Evolutionary conservation across 1,284 basidiomycete genomes (phyloP), one percentile per base, ranked within the genome.

Genomic region (Trametes hirsuta): DNA sequence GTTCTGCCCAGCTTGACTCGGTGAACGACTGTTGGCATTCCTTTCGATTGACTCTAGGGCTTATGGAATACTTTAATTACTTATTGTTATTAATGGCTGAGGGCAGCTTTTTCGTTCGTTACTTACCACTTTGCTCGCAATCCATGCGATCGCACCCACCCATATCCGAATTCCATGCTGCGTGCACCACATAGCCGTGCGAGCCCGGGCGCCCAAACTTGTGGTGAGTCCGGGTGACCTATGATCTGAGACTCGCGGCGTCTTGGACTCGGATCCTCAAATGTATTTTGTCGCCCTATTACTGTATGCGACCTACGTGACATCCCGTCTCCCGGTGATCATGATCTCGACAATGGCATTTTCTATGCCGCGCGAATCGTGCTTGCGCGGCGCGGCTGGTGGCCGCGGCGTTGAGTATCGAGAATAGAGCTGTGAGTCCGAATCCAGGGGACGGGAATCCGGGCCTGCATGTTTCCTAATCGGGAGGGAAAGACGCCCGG

Each of bases 1-100:
- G 34, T 24, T 9, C 24, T 14, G 25, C 6, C 6, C 11, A 62
- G 61, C 54, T 47, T 62, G 49, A 14, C 18, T 14, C 21, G 24
- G 3, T 64, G 24, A 59, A 36, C 47, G 49, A 42, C 45, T 35
- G 24, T 15, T 57, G 52, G 41, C 58, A 53, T 37, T 58, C 47
- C 58, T 55, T 62, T 58, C 55, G 39, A 55, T 55, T n/a, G 52
- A 58, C 60, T 62, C 52, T 53, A n/a, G 63, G 59, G 51, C 25
- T 59, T 47, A 47, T 56, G 51, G 54, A 46, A 50, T 21, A 56
- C 47, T 59, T 53, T 59, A 59, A 42, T 57, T 62, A 64, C 30
- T 30, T 30, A 30, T 30, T 30, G 30, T 62, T n/a, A 39, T 62
- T 55, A 61, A 61, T 52, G 59, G 59, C 47, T 59, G 59, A 64